Evolutionary conservation across 2,329 filamentous ascomycete species (phyloP), one percentile per base, ranked within the genome.

Genomic region (Nigrospora osmanthi): DNA sequence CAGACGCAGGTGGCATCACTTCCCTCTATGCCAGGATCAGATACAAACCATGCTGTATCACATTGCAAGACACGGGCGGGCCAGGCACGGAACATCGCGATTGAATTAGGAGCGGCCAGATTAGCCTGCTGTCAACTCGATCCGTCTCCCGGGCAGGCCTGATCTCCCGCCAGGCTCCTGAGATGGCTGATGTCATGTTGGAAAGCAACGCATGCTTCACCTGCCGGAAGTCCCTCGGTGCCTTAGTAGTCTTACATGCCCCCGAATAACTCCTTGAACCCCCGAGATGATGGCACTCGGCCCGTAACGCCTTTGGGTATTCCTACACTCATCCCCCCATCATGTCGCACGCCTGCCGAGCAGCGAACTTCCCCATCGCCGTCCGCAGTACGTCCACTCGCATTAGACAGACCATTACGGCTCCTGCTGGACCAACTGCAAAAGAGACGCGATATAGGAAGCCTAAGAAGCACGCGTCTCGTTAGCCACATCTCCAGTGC

Each of bases 351-450:
- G 15, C 34, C 15, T 35, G 34, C 14, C 11, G 14, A 16, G 14
- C 34, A 35, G 23, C 23, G 23, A 28, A 28, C 7, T 28, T 2
- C 23, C 23, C 23, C 5, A 28, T 7, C 23, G 23, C 23, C 10
- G 23, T 28, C 23, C 23, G 23, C 23, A 7, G 23, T 10, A 10
- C 23, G 34, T 14, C 34, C 34, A 35, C 12, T 12, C n/a, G 34
- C 34, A 35, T 35, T 35, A 16, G 14, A 16, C 31, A 34, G 15
- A 30, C 4, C 19, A 16, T 42, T n/a, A 42, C 23, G 33, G 16
- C 17, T 54, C 49, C 14, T 49, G 46, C 15, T 53, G 50, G 23
- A 55, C 52, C 13, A 55, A 48, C 23, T 55, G 53, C 33, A 55
- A 35, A 35, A 55, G 53, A 28, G 53, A 55, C 13, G 53, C 48